Evolutionary conservation across 1,284 basidiomycete genomes (phyloP), one percentile per base, ranked within the genome.

Genomic region (Agroathelia rolfsii): DNA sequence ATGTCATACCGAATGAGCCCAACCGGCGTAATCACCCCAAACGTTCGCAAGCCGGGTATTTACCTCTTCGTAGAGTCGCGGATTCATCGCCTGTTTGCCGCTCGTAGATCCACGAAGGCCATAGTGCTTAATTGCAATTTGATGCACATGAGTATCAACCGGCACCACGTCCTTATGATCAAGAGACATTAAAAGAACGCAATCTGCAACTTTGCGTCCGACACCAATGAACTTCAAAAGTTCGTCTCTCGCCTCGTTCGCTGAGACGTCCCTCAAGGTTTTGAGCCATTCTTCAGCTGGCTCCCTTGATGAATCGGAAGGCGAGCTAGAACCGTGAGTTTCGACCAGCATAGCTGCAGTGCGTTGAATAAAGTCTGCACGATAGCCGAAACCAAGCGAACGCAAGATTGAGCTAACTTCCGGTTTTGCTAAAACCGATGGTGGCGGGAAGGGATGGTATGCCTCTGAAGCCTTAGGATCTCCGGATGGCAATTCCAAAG

Each of bases 171-270:
- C 80, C 43, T 60, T 92, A 38, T 21, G 20, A 18, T 22, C 10
- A 35, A 97, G 56, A 44, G 88, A 90, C 86, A 98, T 97, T 15
- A 99, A 63, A 34, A 96, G 60, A 20, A 98, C 69, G 50, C 95
- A 99, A 51, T 97, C 94, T 1, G 87, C 89, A 1, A 96, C 92
- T 55, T 99, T 99, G 21, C 90, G 72, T 1, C 95, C 95, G 0
- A 99, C 88, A 0, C 95, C 95, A 27, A 87, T 73, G 42, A 90
- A 76, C 48, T 69, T 76, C 23, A 95, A 58, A 13, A 99, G 65
- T 41, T 83, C 74, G 21, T 69, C 65, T 37, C 92, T 65, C 11
- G 87, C 88, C 15, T 69, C 66, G 0, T 51, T 46, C 3, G 83
- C 84, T 13, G 53, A 48, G 39, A 56, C 40, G 1, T 48, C 47